A percentile compares a stretch with the other conserved stretches of the same genome.
Conservation (phyloP, 75 land plant genomes). For the Cryptomeria japonica region DNA sequence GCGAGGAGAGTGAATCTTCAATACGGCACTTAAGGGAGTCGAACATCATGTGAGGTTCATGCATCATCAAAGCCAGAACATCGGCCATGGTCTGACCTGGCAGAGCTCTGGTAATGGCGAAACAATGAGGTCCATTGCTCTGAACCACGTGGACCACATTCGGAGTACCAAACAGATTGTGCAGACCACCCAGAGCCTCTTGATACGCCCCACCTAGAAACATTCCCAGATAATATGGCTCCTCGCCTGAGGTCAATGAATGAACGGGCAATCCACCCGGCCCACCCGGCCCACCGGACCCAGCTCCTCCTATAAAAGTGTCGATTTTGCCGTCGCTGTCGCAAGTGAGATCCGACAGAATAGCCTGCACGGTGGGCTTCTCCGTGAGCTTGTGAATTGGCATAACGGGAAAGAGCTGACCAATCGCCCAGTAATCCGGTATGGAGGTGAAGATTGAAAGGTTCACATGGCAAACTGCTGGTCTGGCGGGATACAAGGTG, state of each 20-base stretch:
- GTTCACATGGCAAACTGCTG: slow-evolving; percentile 52
- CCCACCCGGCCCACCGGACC: slow-evolving; percentile 50
- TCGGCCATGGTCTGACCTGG: slow-evolving; percentile 62
- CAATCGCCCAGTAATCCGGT: slow-evolving; percentile 85
- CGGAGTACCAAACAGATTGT: slow-evolving; percentile 89
- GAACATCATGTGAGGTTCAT: slow-evolving; percentile 80
- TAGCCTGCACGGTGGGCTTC: slow-evolving; percentile 55
- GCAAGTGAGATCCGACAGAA: slow-evolving; percentile 87
- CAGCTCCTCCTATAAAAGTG: slow-evolving; percentile 61
- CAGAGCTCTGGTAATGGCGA: slow-evolving; percentile 48
- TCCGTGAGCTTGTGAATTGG: slow-evolving; percentile 82
- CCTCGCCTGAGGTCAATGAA: slow-evolving; percentile 14
- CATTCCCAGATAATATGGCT: slow-evolving; percentile 86
- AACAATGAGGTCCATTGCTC: slow-evolving; percentile 68
- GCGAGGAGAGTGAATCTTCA: slow-evolving; percentile 22
- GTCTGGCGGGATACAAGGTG: slow-evolving; percentile 11
- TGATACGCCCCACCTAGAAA: slow-evolving; percentile 86
- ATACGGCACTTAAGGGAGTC: slow-evolving; percentile 62
- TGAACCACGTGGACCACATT: slow-evolving; percentile 76
- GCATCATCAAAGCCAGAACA: slow-evolving; percentile 73
- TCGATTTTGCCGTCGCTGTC: slow-evolving; percentile 95
- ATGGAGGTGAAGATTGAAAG: slow-evolving; percentile 85
- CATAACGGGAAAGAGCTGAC: slow-evolving; percentile 85
- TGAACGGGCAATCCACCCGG: slow-evolving; percentile 44
- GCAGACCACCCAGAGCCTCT: slow-evolving; percentile 86